These are phyloP conservation scores for Stramenopiles sp. DNA, from an alignment of 352 stramenopile species.

Conservation along the genomic window DNA sequence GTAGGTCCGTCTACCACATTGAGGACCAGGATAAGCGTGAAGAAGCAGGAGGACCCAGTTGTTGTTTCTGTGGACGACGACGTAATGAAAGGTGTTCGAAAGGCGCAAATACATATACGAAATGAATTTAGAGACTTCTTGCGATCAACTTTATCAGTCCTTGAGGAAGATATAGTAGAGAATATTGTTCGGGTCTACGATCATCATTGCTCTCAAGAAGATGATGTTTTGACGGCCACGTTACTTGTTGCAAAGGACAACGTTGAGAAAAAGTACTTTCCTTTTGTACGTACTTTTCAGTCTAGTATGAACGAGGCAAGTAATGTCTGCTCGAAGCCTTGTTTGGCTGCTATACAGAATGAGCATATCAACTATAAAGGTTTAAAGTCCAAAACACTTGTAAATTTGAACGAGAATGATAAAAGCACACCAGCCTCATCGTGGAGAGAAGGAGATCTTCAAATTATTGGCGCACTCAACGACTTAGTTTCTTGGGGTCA, in stretches of 20 bases:
- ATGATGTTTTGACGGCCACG: neutral
- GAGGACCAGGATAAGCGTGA: too few relatives aligned
- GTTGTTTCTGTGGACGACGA: neutral
- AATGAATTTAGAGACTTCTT: neutral
- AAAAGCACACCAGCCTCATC: neutral
- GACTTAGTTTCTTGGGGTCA: neutral
- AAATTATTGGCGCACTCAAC: neutral
- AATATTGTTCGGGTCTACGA: neutral
- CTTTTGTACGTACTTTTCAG: neutral
- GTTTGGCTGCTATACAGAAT: neutral
- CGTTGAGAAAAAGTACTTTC: neutral
- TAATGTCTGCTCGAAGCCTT: neutral
- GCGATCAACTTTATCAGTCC: neutral
- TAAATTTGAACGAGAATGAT: neutral
- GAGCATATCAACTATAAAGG: neutral
- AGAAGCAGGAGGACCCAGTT: neutral
- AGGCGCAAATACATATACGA: neutral
- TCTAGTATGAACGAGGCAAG: neutral
- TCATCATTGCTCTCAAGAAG: neutral
- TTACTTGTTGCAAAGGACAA: neutral
- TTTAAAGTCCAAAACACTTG: neutral
- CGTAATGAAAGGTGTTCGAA: neutral
- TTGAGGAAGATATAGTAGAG: neutral
- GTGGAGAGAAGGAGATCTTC: neutral
- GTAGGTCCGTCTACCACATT: too few relatives aligned